phyloP scores from a whole-genome alignment of 2,329 filamentous ascomycete species.

The Aspergillus quadrilineatus region DNA sequence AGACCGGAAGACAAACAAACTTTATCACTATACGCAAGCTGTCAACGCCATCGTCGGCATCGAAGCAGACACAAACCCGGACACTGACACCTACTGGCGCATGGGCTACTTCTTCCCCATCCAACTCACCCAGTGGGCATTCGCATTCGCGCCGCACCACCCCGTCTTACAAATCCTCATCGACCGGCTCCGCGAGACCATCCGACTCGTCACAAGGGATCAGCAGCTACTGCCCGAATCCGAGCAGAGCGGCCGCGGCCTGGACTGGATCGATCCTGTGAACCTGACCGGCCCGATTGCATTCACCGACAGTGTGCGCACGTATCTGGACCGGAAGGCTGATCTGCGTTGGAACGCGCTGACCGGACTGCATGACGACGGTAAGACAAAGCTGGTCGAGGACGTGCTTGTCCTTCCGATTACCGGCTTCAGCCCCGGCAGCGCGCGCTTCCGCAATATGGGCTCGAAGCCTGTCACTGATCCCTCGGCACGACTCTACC shows the following conservation, averaged over 20 bases:
- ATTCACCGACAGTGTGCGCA: conserved; percentile 27
- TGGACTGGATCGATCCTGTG: conserved; percentile 28
- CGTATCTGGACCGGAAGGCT: conserved; percentile 23
- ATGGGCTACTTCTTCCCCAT: conserved; percentile 35
- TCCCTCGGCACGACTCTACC: conserved; percentile 28
- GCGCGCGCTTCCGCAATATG: conserved; percentile 32
- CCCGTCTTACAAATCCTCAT: conserved; percentile 31
- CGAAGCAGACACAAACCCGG: conserved; percentile 31
- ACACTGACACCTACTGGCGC: conserved; percentile 32
- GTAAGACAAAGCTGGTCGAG: conserved; percentile 29
- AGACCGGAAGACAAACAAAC: conserved; percentile 23
- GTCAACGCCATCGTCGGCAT: conserved; percentile 32
- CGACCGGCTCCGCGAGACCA: conserved; percentile 18
- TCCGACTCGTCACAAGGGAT: conserved; percentile 6
- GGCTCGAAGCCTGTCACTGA: conserved; percentile 32
- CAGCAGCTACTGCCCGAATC: conserved; percentile 7
- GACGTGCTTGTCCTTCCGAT: conserved; percentile 36
- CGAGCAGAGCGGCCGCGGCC: conserved; percentile 15
- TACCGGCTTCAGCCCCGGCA: conserved; percentile 35
- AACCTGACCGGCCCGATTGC: conserved; percentile 33
- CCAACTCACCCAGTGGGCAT: conserved; percentile 35
- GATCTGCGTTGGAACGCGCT: conserved; percentile 34
- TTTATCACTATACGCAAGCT: conserved; percentile 21
- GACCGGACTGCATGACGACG: conserved; percentile 30
- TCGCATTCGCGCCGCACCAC: conserved; percentile 29